Base-by-base conservation (phyloP, 495 filamentous ascomycete species). In the Podospora pseudoanserina region DNA sequence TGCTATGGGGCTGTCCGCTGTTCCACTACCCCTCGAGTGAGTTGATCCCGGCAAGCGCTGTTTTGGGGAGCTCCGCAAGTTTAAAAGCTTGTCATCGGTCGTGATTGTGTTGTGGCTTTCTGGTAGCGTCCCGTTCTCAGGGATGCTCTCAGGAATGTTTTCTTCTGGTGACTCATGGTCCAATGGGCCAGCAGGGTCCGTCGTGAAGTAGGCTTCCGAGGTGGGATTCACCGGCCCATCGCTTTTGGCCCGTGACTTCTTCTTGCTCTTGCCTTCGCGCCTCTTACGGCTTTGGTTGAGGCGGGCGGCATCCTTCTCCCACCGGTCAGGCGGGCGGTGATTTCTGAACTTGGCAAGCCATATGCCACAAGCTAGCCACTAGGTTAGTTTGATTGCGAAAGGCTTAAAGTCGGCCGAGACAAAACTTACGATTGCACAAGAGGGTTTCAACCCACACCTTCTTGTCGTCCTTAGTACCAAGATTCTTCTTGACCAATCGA, bases 301-400 rank as follows among this genome's bases (percentile, higher is more conserved):
- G 13, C 82, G 80, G 55, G 82, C 79, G 27, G 81, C 80, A 30
- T 88, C 84, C 65, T 90, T 90, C 68, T 89, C 89, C 94, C 94
- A 99, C 67, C 89, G 87, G 58, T 92, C 87, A 61, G 87, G 82
- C 1, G 95, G 95, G 7, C 95, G 86, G 84, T 96, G 96, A 32
- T 76, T 82, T 74, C 91, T 93, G 74, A 89, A 91, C 71, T 96
- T 97, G 56, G 89, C 87, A 67, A 97, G 86, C 93, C 93, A 99
- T 39, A 99, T 85, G 16, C 95, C 95, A 73, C 95, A 99, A 71
- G 95, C 55, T 58, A 26, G 6, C 23, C 39, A 49, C 39, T 16
- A 9, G 2, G 39, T 49, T 49, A 49, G 39, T 49, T 49, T 49
- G 39, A 11, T 49, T 49, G 39, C 13, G 15, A 49, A 49, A 49